phyloP scores from a whole-genome alignment of 805 yeast genomes.

The Jamesozyma jinghongensis region DNA sequence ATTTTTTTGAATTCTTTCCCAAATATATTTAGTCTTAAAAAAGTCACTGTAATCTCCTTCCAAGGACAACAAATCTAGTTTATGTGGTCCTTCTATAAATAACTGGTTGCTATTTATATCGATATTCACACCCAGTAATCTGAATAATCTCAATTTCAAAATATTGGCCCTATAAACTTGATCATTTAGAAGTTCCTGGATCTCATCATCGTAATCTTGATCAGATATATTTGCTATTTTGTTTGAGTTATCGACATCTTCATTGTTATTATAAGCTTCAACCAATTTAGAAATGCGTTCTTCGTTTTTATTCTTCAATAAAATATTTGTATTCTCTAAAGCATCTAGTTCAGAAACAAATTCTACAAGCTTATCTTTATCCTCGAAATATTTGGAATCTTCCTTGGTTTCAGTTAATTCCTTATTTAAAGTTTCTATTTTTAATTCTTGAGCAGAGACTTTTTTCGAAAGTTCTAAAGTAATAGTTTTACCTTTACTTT shows the following conservation, averaged over 20 bases:
- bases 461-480: constrained; percentile 6
- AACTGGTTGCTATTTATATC: constrained; percentile 37
- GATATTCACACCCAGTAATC: constrained; percentile 48
- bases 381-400: constrained; percentile 10
- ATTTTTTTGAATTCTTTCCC: constrained; percentile 45
- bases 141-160: constrained; percentile 50
- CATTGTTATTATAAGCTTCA: background rate
- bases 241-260: background rate
- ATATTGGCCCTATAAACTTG: constrained; percentile 22
- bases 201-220: constrained; percentile 8
- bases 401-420: constrained; percentile 10
- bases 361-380: constrained; percentile 11
- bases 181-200: constrained; percentile 9
- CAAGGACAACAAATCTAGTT: constrained; percentile 43
- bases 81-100: constrained; percentile 41
- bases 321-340: constrained; percentile 15
- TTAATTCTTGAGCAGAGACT: constrained; percentile 6
- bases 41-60: constrained; percentile 49
- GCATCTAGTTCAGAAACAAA: constrained; percentile 20
- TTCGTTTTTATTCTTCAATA: constrained; percentile 17
- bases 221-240: background rate
- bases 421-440: constrained; percentile 5
- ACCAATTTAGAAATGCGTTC: constrained; percentile 9
- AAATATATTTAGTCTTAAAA: constrained; percentile 64
- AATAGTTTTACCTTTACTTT: constrained; percentile 3